phyloP scores from a whole-genome alignment of 2,329 filamentous ascomycete species.

The Bipolaris oryzae region DNA sequence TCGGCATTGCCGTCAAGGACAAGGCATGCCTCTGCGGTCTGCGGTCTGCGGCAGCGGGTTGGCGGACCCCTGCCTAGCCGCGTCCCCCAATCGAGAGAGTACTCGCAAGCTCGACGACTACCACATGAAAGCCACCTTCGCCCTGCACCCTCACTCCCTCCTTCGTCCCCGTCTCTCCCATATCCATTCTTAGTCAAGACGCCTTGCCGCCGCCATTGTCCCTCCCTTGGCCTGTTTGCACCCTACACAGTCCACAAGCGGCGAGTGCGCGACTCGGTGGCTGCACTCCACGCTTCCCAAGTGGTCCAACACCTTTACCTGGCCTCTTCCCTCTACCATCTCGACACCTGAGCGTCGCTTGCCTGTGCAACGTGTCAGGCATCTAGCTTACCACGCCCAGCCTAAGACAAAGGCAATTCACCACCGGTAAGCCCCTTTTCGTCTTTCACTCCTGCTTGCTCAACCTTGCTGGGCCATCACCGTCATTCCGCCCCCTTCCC shows the following conservation, averaged over 20 bases:
- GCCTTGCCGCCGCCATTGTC: conserved; percentile 4
- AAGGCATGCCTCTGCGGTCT: not conserved
- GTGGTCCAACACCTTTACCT: conserved; percentile 27
- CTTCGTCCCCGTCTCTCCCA: conserved; percentile 13
- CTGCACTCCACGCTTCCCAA: conserved; percentile 24
- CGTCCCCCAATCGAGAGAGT: conserved; percentile 24
- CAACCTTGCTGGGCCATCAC: conserved; percentile 10
- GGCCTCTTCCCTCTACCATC: conserved; percentile 28
- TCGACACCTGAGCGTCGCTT: conserved; percentile 8
- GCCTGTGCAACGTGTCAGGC: conserved; percentile 17
- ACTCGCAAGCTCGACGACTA: conserved; percentile 26
- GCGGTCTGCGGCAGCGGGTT: conserved; percentile 3
- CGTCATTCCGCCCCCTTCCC: conserved; percentile 2
- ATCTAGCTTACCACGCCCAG: conserved; percentile 11
- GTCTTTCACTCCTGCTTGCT: not conserved
- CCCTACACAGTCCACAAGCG: not conserved
- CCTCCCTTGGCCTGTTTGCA: not conserved
- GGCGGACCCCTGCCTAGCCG: conserved; percentile 20
- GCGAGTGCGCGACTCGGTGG: conserved; percentile 8
- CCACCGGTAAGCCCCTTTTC: conserved; percentile 16
- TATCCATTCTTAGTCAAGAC: conserved; percentile 10
- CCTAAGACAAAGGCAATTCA: conserved; percentile 15
- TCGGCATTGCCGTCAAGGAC: too few species aligned
- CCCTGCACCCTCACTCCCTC: conserved; percentile 23
- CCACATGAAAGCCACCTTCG: conserved; percentile 30